Evolutionary conservation across 2,329 filamentous ascomycete species (phyloP).

Genomic region (Stagonosporopsis vannaccii): DNA sequence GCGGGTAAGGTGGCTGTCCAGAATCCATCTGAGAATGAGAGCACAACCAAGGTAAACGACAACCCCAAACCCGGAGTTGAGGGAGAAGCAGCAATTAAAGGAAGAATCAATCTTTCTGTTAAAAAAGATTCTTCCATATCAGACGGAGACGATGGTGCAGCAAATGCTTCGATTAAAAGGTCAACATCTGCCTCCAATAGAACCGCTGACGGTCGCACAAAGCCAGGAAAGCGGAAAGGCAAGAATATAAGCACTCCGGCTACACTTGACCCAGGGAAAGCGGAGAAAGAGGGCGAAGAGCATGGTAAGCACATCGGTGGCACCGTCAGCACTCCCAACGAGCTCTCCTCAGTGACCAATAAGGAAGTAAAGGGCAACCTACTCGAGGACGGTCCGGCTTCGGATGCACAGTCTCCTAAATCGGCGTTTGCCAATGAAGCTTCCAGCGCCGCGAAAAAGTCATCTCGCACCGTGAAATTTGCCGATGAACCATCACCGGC

Average conservation of each 20-base stretch:
- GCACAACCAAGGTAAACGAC: neutral
- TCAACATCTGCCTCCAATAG: neutral
- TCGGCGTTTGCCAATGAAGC: neutral
- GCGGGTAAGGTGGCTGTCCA: conserved; percentile 3
- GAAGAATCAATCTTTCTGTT: neutral
- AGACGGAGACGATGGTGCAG: neutral
- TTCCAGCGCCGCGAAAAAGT: conserved; percentile 13
- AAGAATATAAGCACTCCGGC: neutral
- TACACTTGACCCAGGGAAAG: neutral
- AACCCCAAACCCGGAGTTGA: neutral
- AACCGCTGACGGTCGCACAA: neutral
- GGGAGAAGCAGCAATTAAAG: neutral
- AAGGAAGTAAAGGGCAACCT: conserved; percentile 18
- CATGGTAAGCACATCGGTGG: conserved; percentile 23
- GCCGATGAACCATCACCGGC: conserved; percentile 12
- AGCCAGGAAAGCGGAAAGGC: conserved; percentile 11
- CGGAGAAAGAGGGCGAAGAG: neutral
- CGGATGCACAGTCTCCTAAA: conserved; percentile 17
- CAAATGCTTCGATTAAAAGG: neutral
- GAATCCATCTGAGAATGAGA: neutral
- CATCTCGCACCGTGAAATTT: neutral
- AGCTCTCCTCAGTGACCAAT: conserved; percentile 24
- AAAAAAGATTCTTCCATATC: neutral
- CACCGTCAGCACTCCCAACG: conserved; percentile 11
- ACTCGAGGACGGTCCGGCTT: neutral